Evolutionary conservation across 306 rosid genomes (phyloP), one percentile per base, ranked within the genome.

Genomic region (Phaseolus lunatus): DNA sequence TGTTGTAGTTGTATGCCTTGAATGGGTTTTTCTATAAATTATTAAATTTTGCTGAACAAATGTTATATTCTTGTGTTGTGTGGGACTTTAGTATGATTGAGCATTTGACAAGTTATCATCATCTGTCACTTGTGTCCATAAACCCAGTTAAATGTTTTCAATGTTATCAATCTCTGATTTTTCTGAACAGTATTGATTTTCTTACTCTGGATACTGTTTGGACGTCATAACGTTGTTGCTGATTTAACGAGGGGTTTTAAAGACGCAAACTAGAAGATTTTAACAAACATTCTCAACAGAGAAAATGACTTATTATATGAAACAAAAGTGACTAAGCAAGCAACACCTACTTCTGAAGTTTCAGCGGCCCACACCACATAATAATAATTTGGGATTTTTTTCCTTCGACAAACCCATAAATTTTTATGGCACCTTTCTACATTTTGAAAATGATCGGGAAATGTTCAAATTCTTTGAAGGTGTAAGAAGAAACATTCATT

Each of bases 1-100:
- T 65, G 43, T 53, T 76, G 67, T 67, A 72, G 67, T 70, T 78
- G 56, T 22, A 82, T 65, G 76, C 65, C 66, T 78, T 41, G 72
- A 50, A 80, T 59, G 10, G 29, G 22, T 63, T 70, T 64, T 74
- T 29, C 37, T 47, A 15, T 23, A 39, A 35, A 62, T 7, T 52
- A 5, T 26, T 43, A 39, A 35, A 62, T 12, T 64, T 14, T 24
- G 41, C 11, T 0, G 23, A 35, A 14, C 20, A 18, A 39, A 7
- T 56, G 70, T 56, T 52, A n/a, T 24, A 10, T 57, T 79, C 33
- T 15, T 27, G 33, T 20, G 45, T 65, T 35, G n/a, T 61, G 29
- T 41, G 64, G 23, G 20, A 33, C 70, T 14, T 68, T 45, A 22
- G 2, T 9, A n/a, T 80, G 3, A 61, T 65, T 26, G 59, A 52